These are phyloP conservation scores for Trichothecium roseum DNA, from an alignment of 2,329 filamentous ascomycete genomes.

Conservation along the genomic window DNA sequence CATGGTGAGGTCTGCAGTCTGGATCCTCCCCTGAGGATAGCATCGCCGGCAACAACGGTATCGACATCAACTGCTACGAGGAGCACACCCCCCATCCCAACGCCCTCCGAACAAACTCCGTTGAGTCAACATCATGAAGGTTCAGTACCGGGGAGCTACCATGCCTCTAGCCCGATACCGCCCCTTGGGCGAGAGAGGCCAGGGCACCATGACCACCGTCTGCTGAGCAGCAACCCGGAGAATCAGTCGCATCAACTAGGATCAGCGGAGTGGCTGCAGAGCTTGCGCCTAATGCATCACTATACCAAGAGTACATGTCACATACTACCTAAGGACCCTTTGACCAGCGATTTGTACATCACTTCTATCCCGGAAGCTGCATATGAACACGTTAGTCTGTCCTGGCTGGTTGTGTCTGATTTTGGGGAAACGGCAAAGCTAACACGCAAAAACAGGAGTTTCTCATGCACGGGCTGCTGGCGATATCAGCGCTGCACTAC, in stretches of 20 bases:
- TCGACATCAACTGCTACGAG: no score
- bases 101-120: no score
- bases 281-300: constrained; percentile 5
- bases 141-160: no score
- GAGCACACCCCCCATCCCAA: no score
- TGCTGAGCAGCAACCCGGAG: no score
- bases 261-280: constrained; percentile 12
- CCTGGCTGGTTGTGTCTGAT: constrained; percentile 2
- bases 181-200: no score
- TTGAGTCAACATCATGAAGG: no score
- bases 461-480: constrained; percentile 11
- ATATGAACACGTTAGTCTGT: constrained; percentile 1
- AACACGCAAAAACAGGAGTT: constrained; percentile 7
- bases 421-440: not conserved
- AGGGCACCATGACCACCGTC: no score
- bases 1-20: not conserved
- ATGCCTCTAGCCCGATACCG: no score
- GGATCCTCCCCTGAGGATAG: no score
- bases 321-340: constrained; percentile 1
- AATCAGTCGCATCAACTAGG: no score
- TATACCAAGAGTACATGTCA: constrained; percentile 2
- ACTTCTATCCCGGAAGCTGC: constrained; percentile 1
- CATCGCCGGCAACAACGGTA: no score
- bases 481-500: constrained; percentile 9
- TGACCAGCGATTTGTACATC: constrained; percentile 8